phyloP scores from a whole-genome alignment of 306 rosid genomes.

The Vicia villosa region DNA sequence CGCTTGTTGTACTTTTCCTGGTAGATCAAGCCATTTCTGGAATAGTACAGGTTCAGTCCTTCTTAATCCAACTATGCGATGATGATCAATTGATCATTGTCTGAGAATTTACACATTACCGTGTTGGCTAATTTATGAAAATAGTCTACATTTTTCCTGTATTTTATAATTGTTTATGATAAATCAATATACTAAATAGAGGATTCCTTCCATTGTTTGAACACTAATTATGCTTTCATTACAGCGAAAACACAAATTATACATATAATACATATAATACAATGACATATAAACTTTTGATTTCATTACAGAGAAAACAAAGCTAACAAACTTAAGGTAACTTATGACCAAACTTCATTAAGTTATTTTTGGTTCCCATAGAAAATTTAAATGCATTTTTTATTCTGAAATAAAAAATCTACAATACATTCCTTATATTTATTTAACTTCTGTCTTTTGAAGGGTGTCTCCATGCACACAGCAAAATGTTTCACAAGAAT shows the following conservation, averaged over 20 bases:
- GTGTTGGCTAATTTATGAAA: constrained; percentile 39
- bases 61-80: constrained; percentile 27
- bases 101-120: constrained; percentile 38
- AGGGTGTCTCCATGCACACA: neutral
- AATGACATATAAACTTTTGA: neutral
- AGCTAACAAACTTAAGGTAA: neutral
- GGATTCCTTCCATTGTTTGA: constrained; percentile 22
- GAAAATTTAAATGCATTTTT: neutral
- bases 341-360: neutral
- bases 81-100: constrained; percentile 36
- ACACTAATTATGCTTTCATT: neutral
- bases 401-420: neutral
- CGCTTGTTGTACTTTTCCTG: constrained; percentile 27
- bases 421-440: constrained; percentile 1
- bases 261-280: no score
- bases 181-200: constrained; percentile 16
- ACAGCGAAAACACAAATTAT: neutral
- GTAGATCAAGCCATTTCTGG: constrained; percentile 31
- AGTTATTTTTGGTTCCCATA: neutral
- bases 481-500: neutral
- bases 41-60: constrained; percentile 36
- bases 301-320: neutral
- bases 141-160: constrained; percentile 33
- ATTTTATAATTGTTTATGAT: constrained; percentile 42
- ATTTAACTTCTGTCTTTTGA: constrained; percentile 6